These are phyloP conservation scores for Raffaelea ambrosiae DNA, from an alignment of 2,329 filamentous ascomycete species.

Conservation along the genomic window DNA sequence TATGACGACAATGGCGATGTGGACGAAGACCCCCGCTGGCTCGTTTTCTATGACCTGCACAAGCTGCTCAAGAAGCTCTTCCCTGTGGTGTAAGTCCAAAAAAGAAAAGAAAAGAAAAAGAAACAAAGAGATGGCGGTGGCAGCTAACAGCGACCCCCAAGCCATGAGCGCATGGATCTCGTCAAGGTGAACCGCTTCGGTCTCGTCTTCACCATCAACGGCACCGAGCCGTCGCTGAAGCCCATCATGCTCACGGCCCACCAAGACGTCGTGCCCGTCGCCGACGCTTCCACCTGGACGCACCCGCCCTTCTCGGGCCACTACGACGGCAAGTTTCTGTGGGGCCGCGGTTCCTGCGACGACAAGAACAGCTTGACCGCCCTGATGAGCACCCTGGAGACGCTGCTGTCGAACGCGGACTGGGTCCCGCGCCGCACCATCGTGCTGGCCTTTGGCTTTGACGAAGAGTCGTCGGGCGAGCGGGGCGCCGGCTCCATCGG, in stretches of 20 bases:
- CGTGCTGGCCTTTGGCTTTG: constrained; percentile 53
- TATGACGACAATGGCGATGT: constrained; percentile 38
- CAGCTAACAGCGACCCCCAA: no score
- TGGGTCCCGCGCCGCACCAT: constrained; percentile 48
- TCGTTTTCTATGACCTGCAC: constrained; percentile 47
- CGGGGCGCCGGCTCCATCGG: constrained; percentile 43
- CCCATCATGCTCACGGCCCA: constrained; percentile 54
- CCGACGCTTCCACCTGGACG: constrained; percentile 46
- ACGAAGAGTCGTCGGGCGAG: constrained; percentile 49
- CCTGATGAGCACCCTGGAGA: constrained; percentile 46
- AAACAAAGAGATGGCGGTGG: no score
- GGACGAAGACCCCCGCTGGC: constrained; percentile 49
- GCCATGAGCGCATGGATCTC: constrained; percentile 24
- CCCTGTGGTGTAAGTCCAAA: constrained; percentile 38
- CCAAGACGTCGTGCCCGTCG: constrained; percentile 56
- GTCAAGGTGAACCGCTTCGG: constrained; percentile 52
- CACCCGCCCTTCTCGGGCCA: constrained; percentile 51
- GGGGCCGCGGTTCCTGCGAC: constrained; percentile 52
- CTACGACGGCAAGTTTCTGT: constrained; percentile 50
- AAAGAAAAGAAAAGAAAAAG: no score
- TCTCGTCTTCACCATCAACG: constrained; percentile 49
- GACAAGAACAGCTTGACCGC: constrained; percentile 54
- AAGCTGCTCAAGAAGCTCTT: constrained; percentile 39
- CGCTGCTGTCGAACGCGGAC: constrained; percentile 36
- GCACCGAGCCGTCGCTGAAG: constrained; percentile 38